phyloP scores from a whole-genome alignment of 2,329 filamentous ascomycete species.

The Aplosporella prunicola region DNA sequence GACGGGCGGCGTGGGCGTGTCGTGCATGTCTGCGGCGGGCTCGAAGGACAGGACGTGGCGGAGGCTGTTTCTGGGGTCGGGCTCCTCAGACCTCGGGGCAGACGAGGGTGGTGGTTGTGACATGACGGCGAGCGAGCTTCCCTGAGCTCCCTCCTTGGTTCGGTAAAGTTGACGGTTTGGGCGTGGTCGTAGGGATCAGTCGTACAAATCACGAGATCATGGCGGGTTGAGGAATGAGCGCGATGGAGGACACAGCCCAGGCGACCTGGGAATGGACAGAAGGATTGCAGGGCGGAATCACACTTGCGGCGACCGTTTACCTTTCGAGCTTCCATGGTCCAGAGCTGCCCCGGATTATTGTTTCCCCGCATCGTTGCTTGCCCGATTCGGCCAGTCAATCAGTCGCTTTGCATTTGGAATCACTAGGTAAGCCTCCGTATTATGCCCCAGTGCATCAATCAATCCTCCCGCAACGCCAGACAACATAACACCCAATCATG shows the following conservation, averaged over 20 bases:
- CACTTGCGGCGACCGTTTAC: too few relatives aligned
- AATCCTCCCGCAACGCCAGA: too few relatives aligned
- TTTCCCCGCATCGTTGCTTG: too few relatives aligned
- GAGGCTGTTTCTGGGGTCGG: slow-evolving; percentile 30
- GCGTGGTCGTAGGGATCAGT: slow-evolving; percentile 2
- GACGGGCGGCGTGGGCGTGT: slow-evolving; percentile 10
- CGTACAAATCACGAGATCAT: slow-evolving; percentile 10
- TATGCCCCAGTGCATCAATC: too few relatives aligned
- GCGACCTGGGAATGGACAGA: slow-evolving; percentile 2
- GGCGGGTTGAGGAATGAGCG: not conserved
- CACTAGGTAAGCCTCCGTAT: too few relatives aligned
- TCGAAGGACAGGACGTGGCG: slow-evolving; percentile 30
- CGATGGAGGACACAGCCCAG: not conserved
- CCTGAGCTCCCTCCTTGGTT: slow-evolving; percentile 10
- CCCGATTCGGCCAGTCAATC: too few relatives aligned
- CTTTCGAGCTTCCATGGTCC: too few relatives aligned
- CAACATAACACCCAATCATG: too few relatives aligned
- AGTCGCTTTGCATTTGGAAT: too few relatives aligned
- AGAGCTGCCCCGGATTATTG: too few relatives aligned
- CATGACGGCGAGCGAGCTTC: slow-evolving; percentile 10
- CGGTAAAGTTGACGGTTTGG: slow-evolving; percentile 10
- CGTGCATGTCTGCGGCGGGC: slow-evolving; percentile 21
- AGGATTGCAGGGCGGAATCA: slow-evolving; percentile 3
- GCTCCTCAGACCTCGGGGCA: slow-evolving; percentile 12
- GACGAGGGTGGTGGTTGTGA: slow-evolving; percentile 9